These are phyloP conservation scores for Lablab purpureus DNA, from an alignment of 306 rosid genomes.

Conservation along the genomic window DNA sequence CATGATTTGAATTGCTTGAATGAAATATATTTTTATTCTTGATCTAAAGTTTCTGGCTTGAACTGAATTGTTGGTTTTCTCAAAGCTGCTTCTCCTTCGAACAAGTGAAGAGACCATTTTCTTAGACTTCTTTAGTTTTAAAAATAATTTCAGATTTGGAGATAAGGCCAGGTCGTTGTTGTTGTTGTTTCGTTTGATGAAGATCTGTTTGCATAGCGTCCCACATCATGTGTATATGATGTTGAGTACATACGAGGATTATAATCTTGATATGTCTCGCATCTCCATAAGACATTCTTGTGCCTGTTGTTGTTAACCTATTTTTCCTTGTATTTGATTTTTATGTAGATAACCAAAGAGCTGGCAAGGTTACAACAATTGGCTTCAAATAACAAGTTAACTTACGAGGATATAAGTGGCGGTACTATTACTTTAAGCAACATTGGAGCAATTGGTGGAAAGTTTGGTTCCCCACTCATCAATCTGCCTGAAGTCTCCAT, in stretches of 20 bases:
- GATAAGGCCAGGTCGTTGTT: not conserved
- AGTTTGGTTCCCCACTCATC: slow-evolving; percentile 91
- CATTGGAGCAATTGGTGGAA: slow-evolving; percentile 95
- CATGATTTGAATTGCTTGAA: slow-evolving; percentile 21
- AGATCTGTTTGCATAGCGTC: not conserved
- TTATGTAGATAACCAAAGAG: slow-evolving; percentile 80
- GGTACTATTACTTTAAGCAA: slow-evolving; percentile 94
- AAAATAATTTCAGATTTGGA: slow-evolving; percentile 10
- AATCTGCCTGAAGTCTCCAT: slow-evolving; percentile 93
- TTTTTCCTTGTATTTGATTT: slow-evolving; percentile 11
- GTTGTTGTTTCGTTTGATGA: slow-evolving; percentile 9
- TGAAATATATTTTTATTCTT: not conserved
- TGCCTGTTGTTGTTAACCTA: slow-evolving; percentile 20
- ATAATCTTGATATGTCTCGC: not conserved
- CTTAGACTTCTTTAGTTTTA: slow-evolving; percentile 2
- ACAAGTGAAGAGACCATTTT: not conserved
- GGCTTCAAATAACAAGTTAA: slow-evolving; percentile 83
- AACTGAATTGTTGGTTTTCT: slow-evolving; percentile 15
- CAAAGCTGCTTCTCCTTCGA: slow-evolving; percentile 9
- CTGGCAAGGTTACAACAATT: slow-evolving; percentile 80
- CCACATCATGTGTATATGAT: not conserved
- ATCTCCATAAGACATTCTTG: slow-evolving; percentile 22
- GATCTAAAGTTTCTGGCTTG: slow-evolving; percentile 12
- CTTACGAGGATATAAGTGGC: slow-evolving; percentile 74
- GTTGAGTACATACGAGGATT: slow-evolving; percentile 13